Evolutionary conservation across 2,329 filamentous ascomycete genomes (phyloP).

Genomic region (Paracorniculantispora psalliotae): DNA sequence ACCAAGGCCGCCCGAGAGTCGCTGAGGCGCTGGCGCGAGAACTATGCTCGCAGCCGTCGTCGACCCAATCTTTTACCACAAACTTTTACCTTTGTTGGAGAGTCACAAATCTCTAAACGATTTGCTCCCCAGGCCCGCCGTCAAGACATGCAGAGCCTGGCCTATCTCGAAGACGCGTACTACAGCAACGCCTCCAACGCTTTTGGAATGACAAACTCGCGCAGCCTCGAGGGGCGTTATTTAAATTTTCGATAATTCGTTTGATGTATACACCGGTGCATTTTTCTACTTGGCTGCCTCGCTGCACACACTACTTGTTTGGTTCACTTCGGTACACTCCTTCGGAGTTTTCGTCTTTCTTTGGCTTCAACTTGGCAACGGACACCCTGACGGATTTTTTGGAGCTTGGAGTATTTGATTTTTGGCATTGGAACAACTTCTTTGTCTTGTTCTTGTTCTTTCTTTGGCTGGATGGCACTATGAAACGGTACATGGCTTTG

Average conservation of each 20-base stretch:
- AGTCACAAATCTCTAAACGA: constrained; percentile 24
- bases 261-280: neutral
- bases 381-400: neutral
- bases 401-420: constrained; percentile 13
- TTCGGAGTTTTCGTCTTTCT: constrained; percentile 3
- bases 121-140: constrained; percentile 19
- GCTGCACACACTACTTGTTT: constrained; percentile 5
- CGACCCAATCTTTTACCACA: constrained; percentile 37
- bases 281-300: neutral
- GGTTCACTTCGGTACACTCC: neutral
- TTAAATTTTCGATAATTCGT: constrained; percentile 14
- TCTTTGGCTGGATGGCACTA: constrained; percentile 5
- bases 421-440: constrained; percentile 9
- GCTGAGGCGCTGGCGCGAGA: constrained; percentile 44
- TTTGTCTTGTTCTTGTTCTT: neutral
- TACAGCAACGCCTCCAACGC: constrained; percentile 15
- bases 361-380: constrained; percentile 11
- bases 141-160: neutral
- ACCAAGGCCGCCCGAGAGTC: constrained; percentile 44
- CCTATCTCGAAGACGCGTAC: constrained; percentile 13
- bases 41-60: constrained; percentile 38
- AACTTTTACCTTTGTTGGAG: constrained; percentile 29
- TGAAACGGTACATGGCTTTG: neutral
- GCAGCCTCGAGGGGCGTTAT: constrained; percentile 11
- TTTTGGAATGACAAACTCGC: constrained; percentile 12